Evolutionary conservation across 306 rosid genomes (phyloP).

Genomic region (Vigna angularis): DNA sequence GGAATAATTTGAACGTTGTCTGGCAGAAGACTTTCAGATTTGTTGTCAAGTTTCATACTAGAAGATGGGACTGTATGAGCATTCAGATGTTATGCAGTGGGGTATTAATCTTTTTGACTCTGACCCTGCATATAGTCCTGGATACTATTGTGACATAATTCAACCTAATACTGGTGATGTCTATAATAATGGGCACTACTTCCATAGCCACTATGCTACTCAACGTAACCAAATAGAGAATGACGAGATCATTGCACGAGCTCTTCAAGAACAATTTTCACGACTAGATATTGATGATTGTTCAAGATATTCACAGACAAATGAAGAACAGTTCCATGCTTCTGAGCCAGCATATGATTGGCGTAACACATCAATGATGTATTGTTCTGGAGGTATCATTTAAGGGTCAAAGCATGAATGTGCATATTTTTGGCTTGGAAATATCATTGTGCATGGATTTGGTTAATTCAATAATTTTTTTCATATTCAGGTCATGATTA

Average conservation of each 20-base stretch:
- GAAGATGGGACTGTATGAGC: constrained; percentile 66
- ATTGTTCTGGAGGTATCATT: constrained; percentile 59
- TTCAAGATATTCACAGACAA: constrained; percentile 53
- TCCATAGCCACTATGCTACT: constrained; percentile 56
- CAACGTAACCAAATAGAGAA: constrained; percentile 66
- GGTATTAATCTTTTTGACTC: constrained; percentile 63
- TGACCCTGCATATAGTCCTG: constrained; percentile 58
- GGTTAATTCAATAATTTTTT: constrained; percentile 32
- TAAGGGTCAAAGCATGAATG: constrained; percentile 21
- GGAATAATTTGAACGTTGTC: constrained; percentile 41
- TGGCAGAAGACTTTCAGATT: constrained; percentile 34
- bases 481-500: constrained; percentile 52
- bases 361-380: constrained; percentile 59
- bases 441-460: constrained; percentile 25
- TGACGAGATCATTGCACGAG: constrained; percentile 78
- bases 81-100: constrained; percentile 73
- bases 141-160: constrained; percentile 54
- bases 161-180: constrained; percentile 53
- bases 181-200: constrained; percentile 53
- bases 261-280: constrained; percentile 84
- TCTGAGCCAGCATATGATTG: constrained; percentile 59
- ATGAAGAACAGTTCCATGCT: constrained; percentile 56
- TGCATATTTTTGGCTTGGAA: constrained; percentile 10
- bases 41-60: constrained; percentile 21
- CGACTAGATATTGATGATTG: constrained; percentile 58